Conservation (phyloP, 2,329 filamentous ascomycete genomes). For the Monascus ruber region DNA sequence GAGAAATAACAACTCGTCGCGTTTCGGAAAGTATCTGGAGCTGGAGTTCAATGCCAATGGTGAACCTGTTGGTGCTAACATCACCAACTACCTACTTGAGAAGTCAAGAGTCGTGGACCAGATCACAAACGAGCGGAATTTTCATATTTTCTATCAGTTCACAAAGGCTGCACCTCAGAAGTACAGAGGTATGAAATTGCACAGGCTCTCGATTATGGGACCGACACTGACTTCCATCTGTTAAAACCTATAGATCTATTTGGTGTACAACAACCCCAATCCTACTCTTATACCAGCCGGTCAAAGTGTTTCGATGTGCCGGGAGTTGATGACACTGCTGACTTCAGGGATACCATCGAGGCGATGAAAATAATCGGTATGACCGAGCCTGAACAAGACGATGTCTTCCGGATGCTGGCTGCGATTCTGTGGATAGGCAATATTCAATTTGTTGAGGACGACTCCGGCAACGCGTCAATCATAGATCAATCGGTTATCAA, state of each 20-base stretch:
- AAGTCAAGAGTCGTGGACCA: conserved; percentile 92
- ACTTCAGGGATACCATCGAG: conserved; percentile 80
- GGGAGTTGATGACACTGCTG: conserved; percentile 81
- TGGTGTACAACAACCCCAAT: conserved; percentile 81
- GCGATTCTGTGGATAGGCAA: conserved; percentile 92
- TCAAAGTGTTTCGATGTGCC: conserved; percentile 93
- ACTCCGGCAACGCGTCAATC: conserved; percentile 77
- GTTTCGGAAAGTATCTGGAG: conserved; percentile 96
- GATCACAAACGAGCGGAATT: conserved; percentile 91
- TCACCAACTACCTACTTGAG: conserved; percentile 95
- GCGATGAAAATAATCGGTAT: conserved; percentile 94
- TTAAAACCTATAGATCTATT: conserved; percentile 51
- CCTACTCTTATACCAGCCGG: conserved; percentile 84
- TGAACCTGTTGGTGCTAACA: conserved; percentile 90
- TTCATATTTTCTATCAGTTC: conserved; percentile 99
- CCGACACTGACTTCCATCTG: conserved; percentile 2
- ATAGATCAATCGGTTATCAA: conserved; percentile 84
- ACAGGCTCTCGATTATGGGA: conserved; percentile 1
- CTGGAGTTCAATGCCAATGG: conserved; percentile 88
- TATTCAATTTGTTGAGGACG: conserved; percentile 79
- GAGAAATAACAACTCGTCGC: conserved; percentile 96
- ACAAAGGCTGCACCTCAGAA: conserved; percentile 83
- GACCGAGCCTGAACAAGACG: conserved; percentile 77
- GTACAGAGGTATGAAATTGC: conserved; percentile 49
- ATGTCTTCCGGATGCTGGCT: conserved; percentile 91